Evolutionary conservation across 2,329 filamentous ascomycete genomes (phyloP).

Genomic region (Arthrocladium fulminans): DNA sequence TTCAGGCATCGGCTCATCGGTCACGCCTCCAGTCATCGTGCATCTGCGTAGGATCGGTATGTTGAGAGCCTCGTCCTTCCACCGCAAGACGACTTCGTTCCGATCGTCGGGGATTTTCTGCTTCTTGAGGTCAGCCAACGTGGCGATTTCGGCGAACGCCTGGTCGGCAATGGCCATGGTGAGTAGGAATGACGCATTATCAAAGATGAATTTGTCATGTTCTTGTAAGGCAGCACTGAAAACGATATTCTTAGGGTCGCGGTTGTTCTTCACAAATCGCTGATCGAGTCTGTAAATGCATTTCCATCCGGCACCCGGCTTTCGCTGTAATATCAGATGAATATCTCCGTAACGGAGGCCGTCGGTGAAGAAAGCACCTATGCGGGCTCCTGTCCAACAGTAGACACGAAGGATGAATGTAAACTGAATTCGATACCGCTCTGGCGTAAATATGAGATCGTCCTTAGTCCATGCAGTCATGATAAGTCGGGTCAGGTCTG

Average conservation of each 20-base stretch:
- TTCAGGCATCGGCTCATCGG: conserved; percentile 13
- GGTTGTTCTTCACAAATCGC: conserved; percentile 17
- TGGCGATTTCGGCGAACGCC: conserved; percentile 12
- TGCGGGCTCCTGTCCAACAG: conserved; percentile 7
- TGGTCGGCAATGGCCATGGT: conserved; percentile 12
- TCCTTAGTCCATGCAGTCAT: conserved; percentile 9
- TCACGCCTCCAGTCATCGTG: conserved; percentile 12
- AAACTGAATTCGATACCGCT: conserved; percentile 9
- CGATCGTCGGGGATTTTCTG: conserved; percentile 11
- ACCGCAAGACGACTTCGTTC: conserved; percentile 11
- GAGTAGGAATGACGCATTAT: conserved; percentile 12
- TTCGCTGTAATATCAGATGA: conserved; percentile 11
- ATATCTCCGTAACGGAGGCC: conserved; percentile 9
- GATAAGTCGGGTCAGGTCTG: conserved; percentile 7
- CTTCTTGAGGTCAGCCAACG: conserved; percentile 10
- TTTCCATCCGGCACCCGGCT: conserved; percentile 9
- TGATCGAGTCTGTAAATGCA: conserved; percentile 16
- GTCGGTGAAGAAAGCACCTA: conserved; percentile 9
- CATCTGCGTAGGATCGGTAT: conserved; percentile 14
- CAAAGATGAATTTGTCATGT: conserved; percentile 11
- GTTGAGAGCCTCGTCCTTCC: conserved; percentile 5
- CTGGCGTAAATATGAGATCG: conserved; percentile 7
- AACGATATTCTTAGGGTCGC: conserved; percentile 13
- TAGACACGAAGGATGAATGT: conserved; percentile 12
- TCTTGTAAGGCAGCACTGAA: conserved; percentile 7